Percentiles rank a stretch among this genome's conserved stretches.
phyloP scores from a whole-genome alignment of 495 filamentous ascomycete species.

The Pseudotulostoma volvatum region DNA sequence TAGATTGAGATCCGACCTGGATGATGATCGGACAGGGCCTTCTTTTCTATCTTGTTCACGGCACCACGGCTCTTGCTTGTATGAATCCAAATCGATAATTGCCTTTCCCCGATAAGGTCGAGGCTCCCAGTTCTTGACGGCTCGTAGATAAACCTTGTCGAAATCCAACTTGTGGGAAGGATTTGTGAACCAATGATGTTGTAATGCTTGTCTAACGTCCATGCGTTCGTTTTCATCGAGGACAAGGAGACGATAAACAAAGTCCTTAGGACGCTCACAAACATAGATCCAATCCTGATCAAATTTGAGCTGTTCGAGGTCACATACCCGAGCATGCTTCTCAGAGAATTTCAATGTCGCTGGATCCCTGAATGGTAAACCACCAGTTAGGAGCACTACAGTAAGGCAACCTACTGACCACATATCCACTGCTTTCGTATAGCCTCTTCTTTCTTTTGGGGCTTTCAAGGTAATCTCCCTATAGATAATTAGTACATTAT shows the following conservation, averaged over 20 bases:
- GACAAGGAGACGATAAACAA: conserved; percentile 36
- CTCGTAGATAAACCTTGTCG: conserved; percentile 28
- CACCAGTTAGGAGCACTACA: conserved; percentile 32
- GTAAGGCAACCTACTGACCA: conserved; percentile 45
- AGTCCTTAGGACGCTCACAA: conserved; percentile 29
- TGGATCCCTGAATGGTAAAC: conserved; percentile 21
- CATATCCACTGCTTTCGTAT: conserved; percentile 45
- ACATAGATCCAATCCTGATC: conserved; percentile 21
- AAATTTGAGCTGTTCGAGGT: conserved; percentile 21
- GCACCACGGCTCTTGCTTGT: too few relatives aligned
- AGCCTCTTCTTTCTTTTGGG: conserved; percentile 19
- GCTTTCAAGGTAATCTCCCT: conserved; percentile 29
- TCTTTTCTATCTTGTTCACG: too few relatives aligned
- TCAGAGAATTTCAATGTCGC: conserved; percentile 6
- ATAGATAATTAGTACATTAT: conserved; percentile 13
- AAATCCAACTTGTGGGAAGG: conserved; percentile 20
- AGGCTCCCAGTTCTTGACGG: conserved; percentile 35
- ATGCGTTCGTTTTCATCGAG: conserved; percentile 35
- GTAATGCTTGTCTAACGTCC: conserved; percentile 36
- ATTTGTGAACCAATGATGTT: conserved; percentile 45
- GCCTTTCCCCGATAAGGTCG: neutral
- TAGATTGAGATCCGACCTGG: too few relatives aligned
- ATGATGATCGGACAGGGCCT: too few relatives aligned
- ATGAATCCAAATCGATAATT: too few relatives aligned
- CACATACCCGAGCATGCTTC: conserved; percentile 9